These are phyloP conservation scores for Puccinia hordei DNA, from an alignment of 1,284 basidiomycete genomes.

Conservation along the genomic window DNA sequence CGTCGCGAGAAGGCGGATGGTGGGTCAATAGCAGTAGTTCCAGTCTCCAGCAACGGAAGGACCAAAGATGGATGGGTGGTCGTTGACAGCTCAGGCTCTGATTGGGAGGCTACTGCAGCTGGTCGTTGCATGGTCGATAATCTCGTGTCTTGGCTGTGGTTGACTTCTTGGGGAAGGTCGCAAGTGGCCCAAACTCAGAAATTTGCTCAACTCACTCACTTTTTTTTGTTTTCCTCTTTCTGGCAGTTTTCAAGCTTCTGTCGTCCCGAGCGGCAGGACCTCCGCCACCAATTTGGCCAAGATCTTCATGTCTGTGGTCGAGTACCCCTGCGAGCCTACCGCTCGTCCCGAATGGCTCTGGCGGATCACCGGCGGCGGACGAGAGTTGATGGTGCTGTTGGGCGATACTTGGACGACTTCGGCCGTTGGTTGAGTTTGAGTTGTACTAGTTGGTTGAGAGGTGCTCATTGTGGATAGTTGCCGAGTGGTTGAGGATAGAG, in stretches of 20 bases:
- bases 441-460: not conserved
- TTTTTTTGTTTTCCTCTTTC: too few species aligned
- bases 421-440: not conserved
- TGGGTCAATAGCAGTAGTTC: not conserved
- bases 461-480: not conserved
- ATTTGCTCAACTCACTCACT: too few species aligned
- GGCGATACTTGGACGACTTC: not conserved
- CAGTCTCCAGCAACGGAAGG: not conserved
- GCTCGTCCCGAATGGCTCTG: conserved; percentile 2
- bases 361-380: not conserved
- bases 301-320: not conserved
- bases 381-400: not conserved
- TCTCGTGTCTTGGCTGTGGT: too few species aligned
- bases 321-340: conserved; percentile 11
- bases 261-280: conserved; percentile 18
- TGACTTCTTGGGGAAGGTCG: too few species aligned
- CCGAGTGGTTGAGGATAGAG: not conserved
- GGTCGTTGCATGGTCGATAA: conserved; percentile 1
- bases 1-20: conserved; percentile 6
- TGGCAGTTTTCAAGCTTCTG: not conserved
- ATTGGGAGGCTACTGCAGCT: not conserved
- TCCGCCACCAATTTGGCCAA: conserved; percentile 7
- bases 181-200: too few species aligned
- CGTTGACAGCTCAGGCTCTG: not conserved
- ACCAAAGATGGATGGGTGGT: conserved; percentile 16